These are phyloP conservation scores for Verbascum thapsus DNA, from an alignment of 257 asterid genomes.

Conservation along the genomic window DNA sequence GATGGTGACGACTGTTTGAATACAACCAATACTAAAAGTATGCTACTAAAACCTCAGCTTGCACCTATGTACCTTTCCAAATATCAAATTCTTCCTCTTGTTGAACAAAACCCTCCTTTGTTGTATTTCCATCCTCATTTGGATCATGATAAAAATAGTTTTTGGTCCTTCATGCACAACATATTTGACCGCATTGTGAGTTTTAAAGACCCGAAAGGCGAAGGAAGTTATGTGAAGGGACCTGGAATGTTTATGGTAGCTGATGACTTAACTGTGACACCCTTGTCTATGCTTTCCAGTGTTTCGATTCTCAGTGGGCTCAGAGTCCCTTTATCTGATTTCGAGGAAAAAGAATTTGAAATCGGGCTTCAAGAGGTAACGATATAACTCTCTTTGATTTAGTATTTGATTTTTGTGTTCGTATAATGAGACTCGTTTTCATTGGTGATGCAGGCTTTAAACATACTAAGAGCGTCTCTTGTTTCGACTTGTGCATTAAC, in stretches of 20 bases:
- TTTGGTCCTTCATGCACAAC: not conserved
- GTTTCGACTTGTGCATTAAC: slow-evolving; percentile 11
- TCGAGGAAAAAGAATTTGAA: slow-evolving; percentile 14
- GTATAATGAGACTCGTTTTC: no score
- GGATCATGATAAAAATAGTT: not conserved
- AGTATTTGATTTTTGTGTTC: no score
- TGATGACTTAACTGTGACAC: slow-evolving; percentile 32
- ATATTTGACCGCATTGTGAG: not conserved
- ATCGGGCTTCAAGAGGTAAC: slow-evolving; percentile 29
- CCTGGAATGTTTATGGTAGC: slow-evolving; percentile 17
- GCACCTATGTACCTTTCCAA: not conserved
- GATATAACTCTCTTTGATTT: not conserved
- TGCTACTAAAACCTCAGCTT: slow-evolving; percentile 20
- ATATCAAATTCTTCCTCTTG: slow-evolving; percentile 7
- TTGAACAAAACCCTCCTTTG: not conserved
- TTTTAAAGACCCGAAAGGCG: slow-evolving; percentile 21
- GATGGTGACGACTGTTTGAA: no score
- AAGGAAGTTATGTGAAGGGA: slow-evolving; percentile 21
- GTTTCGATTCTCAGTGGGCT: not conserved
- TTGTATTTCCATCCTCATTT: not conserved
- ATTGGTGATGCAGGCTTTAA: slow-evolving; percentile 23
- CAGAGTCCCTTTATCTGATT: slow-evolving; percentile 15
- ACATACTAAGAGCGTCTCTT: slow-evolving; percentile 1
- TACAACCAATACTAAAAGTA: no score
- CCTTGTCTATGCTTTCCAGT: not conserved